Evolutionary conservation across 306 rosid species (phyloP), one percentile per base, ranked within the genome.

Genomic region (Pueraria montana): DNA sequence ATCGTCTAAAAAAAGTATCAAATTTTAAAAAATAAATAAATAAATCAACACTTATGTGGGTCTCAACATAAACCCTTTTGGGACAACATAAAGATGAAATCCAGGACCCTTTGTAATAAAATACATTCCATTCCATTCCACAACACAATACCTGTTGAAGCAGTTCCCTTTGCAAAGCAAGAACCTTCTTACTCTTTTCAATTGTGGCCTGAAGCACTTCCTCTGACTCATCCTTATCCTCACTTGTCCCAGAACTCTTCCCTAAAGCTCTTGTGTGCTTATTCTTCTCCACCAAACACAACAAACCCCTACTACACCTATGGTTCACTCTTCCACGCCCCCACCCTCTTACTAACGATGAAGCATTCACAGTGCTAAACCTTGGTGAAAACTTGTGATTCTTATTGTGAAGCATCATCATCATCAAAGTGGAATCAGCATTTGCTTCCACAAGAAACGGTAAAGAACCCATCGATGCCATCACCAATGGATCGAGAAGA

Each of bases 171-270:
- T 96, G 99, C 88, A 87, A 27, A 78, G 94, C 95, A 71, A 96
- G 94, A 82, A 90, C 92, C 89, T 91, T 92, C 88, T 90, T 90
- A 84, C 94, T 89, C 89, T 94, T 96, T 56, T 91, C 94, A 86
- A 94, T 96, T 76, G 96, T 89, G 86, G 86, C 91, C 61, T 89
- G 84, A 82, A 93, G 66, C 26, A 79, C 68, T 62, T 92, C 92
- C 18, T 92, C 96, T 3, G 89, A 38, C 17, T 83, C 93, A 76
- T 86, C 93, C 24, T 78, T 74, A 65, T 76, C 85, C 49, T 86
- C 94, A 72, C 84, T 76, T 2, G 72, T 82, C 69, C 50, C 87
- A 2, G 49, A 65, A 83, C 50, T 86, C 79, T 86, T 90, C 32
- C 77, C 78, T 4, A 52, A 36, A n/a, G 94, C 93, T 76, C 86